phyloP scores from a whole-genome alignment of 768 basidiomycete genomes.

The Leccinum uliginosum region DNA sequence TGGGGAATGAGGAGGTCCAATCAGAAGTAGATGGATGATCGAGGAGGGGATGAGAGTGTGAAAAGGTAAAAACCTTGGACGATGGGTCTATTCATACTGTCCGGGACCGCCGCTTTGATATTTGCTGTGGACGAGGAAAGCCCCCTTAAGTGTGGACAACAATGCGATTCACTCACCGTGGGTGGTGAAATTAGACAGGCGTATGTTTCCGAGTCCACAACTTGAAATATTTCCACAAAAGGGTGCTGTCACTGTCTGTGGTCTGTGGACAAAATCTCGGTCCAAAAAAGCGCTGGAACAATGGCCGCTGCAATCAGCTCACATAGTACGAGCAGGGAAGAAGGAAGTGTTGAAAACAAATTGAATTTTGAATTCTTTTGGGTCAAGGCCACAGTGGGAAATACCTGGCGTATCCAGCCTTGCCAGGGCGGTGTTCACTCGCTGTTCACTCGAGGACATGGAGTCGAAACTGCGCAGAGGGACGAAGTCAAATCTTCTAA shows the following conservation, averaged over 20 bases:
- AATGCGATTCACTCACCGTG: slow-evolving; percentile 3
- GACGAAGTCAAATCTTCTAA: too few relatives aligned
- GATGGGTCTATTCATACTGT: slow-evolving; percentile 12
- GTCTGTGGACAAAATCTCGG: background rate
- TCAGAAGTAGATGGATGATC: background rate
- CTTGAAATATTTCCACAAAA: background rate
- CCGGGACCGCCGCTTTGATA: slow-evolving; percentile 4
- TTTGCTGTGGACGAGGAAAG: slow-evolving; percentile 3
- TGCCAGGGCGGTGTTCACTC: background rate
- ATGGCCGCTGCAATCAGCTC: background rate
- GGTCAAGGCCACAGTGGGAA: background rate
- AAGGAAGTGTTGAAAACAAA: background rate
- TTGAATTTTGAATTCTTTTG: background rate
- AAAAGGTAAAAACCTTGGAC: background rate
- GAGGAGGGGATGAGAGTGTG: background rate
- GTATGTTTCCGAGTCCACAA: slow-evolving; percentile 1
- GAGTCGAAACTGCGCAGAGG: too few relatives aligned
- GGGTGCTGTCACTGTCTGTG: background rate
- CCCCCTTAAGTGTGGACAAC: slow-evolving; percentile 2
- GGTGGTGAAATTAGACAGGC: too few relatives aligned
- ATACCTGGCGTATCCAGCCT: background rate
- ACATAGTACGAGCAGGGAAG: background rate
- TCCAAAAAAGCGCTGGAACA: background rate
- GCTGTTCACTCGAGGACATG: too few relatives aligned
- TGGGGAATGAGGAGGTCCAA: background rate